Evolutionary conservation across 371 early-diverging fungal genomes (phyloP), one percentile per base, ranked within the genome.

Genomic region (Mucor circinelloides): DNA sequence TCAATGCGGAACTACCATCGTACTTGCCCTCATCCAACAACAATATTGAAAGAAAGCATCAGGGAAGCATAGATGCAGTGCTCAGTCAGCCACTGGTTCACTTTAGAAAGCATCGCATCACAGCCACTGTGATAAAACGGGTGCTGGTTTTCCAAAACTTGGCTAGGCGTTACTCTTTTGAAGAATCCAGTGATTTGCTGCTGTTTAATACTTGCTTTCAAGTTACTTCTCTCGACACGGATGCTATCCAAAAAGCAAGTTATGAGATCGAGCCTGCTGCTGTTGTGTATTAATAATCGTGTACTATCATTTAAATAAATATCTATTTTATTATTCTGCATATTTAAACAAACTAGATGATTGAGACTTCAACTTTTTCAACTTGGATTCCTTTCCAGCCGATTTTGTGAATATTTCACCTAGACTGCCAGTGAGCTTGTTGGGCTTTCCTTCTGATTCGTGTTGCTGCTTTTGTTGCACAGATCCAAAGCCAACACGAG

Each of bases 1-100:
- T 84, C 64, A 91, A 90, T 67, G 77, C 86, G 2, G 91, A 91
- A 60, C 71, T 86, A n/a, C 87, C 89, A 3, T 78, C 88, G 0
- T 87, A 78, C 60, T 56, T 89, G 3, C 77, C 86, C 10, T 62
- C 87, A 2, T 54, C 69, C 17, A 74, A 76, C 9, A 67, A 71
- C 23, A 63, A 73, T 7, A 66, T 60, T 15, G 31, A 67, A 15
- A 31, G 19, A 19, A 54, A 25, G 32, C n/a, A 42, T 7, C 36
- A 54, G 0, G 46, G 38, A 1, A 54, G 34, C 7, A 64, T 68
- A 0, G 64, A 75, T 8, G 70, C 72, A 0, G 54, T 79, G 9
- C 64, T 80, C 12, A 69, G 68, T 15, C 83, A 85, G 27, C 78
- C 79, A 27, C 71, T 90, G 27, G 82, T 90, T 28, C 87, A 90